phyloP scores from a whole-genome alignment of 1,139 yeast genomes.

The Eremothecium cymbalariae region DNA sequence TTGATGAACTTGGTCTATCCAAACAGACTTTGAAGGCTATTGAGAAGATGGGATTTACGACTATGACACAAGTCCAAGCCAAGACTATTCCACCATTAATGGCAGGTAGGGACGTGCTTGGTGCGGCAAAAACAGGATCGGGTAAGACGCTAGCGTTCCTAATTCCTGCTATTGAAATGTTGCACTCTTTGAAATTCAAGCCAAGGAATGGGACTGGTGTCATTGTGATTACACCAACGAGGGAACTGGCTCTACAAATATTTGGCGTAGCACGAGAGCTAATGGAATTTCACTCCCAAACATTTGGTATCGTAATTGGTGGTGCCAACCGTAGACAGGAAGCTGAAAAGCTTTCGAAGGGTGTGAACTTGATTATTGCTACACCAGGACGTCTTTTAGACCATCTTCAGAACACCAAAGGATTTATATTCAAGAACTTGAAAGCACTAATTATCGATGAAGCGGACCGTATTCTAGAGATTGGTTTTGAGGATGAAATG shows the following conservation, averaged over 20 bases:
- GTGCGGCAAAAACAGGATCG: slow-evolving; percentile 97
- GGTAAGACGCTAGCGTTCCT: slow-evolving; percentile 95
- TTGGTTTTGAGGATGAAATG: slow-evolving; percentile 98
- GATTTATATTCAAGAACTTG: slow-evolving; percentile 88
- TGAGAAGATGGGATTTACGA: slow-evolving; percentile 75
- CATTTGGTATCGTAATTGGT: slow-evolving; percentile 94
- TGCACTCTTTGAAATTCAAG: slow-evolving; percentile 80
- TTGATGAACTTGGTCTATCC: slow-evolving; percentile 60
- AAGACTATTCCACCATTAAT: slow-evolving; percentile 90
- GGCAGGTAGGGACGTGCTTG: slow-evolving; percentile 92
- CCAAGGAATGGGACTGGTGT: slow-evolving; percentile 93
- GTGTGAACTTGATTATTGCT: slow-evolving; percentile 88
- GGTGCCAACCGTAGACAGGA: slow-evolving; percentile 98
- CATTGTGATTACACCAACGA: slow-evolving; percentile 76
- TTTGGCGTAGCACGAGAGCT: slow-evolving; percentile 94
- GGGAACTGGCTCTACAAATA: slow-evolving; percentile 91
- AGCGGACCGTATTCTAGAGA: slow-evolving; percentile 93
- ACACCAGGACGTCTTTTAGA: slow-evolving; percentile 96
- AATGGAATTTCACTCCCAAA: slow-evolving; percentile 81
- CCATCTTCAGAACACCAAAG: slow-evolving; percentile 91
- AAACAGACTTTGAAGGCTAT: slow-evolving; percentile 76
- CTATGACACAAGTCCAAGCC: slow-evolving; percentile 89
- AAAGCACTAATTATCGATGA: slow-evolving; percentile 93
- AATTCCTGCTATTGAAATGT: slow-evolving; percentile 87
- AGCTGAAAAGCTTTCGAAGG: slow-evolving; percentile 87